Conservation (phyloP, 345 rosid species). For the Hypericum androsaemum region DNA sequence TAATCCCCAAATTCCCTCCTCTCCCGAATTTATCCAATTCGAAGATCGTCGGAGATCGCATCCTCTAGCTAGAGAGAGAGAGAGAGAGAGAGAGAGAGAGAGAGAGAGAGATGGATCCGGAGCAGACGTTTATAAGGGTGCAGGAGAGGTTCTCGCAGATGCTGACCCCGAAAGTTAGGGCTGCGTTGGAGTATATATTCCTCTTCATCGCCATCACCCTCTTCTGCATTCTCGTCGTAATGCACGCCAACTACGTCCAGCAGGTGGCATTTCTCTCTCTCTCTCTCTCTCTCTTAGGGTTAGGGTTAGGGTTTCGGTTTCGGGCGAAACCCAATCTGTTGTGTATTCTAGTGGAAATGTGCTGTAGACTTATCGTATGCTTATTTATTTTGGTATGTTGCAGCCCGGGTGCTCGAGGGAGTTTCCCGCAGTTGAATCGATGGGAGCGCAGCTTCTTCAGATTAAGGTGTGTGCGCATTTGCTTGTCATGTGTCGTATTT, state of each 20-base stretch:
- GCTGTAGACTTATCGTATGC: too few relatives aligned
- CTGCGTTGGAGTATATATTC: slow-evolving; percentile 71
- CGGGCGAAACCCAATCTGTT: too few relatives aligned
- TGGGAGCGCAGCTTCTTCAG: slow-evolving; percentile 62
- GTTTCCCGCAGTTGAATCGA: slow-evolving; percentile 49
- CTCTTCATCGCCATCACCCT: slow-evolving; percentile 71
- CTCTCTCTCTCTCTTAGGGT: neutral
- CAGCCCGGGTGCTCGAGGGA: slow-evolving; percentile 96
- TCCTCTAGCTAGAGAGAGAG: too few relatives aligned
- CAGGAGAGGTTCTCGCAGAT: slow-evolving; percentile 93
- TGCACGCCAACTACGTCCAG: slow-evolving; percentile 99
- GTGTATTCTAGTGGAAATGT: too few relatives aligned
- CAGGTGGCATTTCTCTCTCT: slow-evolving; percentile 37
- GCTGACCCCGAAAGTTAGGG: slow-evolving; percentile 68
- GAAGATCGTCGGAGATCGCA: too few relatives aligned
- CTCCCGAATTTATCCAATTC: too few relatives aligned
- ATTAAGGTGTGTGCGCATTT: slow-evolving; percentile 45
- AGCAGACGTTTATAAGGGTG: slow-evolving; percentile 89
- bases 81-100: neutral
- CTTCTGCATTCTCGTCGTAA: slow-evolving; percentile 85
- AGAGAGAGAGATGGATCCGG: slow-evolving; percentile 74
- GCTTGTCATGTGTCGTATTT: neutral
- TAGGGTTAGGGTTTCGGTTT: too few relatives aligned
- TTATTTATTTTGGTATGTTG: neutral
- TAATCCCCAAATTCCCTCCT: too few relatives aligned